These are phyloP conservation scores for Sphaerobolus stellatus DNA, from an alignment of 1,284 basidiomycete species.

Conservation along the genomic window DNA sequence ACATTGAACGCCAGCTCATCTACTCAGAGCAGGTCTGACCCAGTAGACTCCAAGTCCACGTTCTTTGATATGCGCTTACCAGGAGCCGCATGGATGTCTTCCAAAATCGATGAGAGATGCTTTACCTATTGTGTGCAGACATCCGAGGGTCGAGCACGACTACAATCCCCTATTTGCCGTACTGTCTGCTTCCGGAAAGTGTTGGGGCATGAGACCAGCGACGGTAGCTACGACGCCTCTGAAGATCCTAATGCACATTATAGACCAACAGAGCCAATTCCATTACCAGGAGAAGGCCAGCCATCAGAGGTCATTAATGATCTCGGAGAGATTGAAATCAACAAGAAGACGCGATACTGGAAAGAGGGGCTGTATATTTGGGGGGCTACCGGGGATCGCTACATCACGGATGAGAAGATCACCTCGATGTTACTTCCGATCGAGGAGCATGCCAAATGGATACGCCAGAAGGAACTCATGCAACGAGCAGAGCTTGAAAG, in stretches of 20 bases:
- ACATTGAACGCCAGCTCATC: background rate
- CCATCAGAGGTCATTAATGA: conserved; percentile 4
- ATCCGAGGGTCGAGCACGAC: conserved; percentile 54
- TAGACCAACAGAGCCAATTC: conserved; percentile 4
- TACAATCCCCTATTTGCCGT: conserved; percentile 58
- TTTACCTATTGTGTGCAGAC: conserved; percentile 70
- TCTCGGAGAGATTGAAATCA: conserved; percentile 4
- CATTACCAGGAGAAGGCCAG: conserved; percentile 12
- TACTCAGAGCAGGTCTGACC: background rate
- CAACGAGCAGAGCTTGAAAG: conserved; percentile 37
- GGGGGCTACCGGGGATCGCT: conserved; percentile 50
- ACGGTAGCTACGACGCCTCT: conserved; percentile 12
- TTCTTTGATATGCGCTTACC: background rate
- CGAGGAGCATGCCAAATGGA: conserved; percentile 45
- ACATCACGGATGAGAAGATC: conserved; percentile 55
- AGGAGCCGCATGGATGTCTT: conserved; percentile 36
- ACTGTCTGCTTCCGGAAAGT: conserved; percentile 71
- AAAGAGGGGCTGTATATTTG: conserved; percentile 74
- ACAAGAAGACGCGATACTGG: conserved; percentile 54
- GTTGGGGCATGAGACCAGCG: conserved; percentile 12
- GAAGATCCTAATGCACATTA: conserved; percentile 6
- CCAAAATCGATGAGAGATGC: conserved; percentile 68
- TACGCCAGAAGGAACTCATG: conserved; percentile 40
- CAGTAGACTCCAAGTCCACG: background rate
- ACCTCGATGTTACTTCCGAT: conserved; percentile 58